Evolutionary conservation across 495 filamentous ascomycete genomes (phyloP).

Genomic region (Hyaloscypha hepaticicola): DNA sequence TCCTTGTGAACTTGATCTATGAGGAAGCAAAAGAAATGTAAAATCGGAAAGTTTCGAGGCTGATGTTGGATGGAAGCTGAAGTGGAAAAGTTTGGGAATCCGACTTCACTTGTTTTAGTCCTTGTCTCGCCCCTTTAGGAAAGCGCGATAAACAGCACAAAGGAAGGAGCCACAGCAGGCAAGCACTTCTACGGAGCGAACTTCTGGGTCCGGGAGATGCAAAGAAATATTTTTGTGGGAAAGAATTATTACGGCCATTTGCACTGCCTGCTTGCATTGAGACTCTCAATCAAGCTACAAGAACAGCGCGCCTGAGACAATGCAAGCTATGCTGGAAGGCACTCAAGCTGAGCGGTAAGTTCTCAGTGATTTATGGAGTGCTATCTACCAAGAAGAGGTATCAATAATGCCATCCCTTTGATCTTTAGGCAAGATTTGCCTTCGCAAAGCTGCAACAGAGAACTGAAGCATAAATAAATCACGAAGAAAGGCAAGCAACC

Average conservation of each 20-base stretch:
- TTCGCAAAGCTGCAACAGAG: too few species aligned
- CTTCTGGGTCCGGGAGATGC: background rate
- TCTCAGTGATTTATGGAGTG: too few species aligned
- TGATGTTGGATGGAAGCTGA: background rate
- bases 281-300: background rate
- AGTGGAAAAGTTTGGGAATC: background rate
- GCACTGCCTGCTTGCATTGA: background rate
- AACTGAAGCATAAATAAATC: too few species aligned
- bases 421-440: too few species aligned
- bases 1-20: constrained; percentile 7
- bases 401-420: too few species aligned
- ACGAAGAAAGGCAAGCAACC: too few species aligned
- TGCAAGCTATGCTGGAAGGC: too few species aligned
- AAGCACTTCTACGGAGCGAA: background rate
- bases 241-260: background rate
- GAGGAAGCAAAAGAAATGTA: constrained; percentile 23
- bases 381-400: too few species aligned
- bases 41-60: background rate
- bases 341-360: too few species aligned
- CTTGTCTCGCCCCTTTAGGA: too few species aligned
- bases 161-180: background rate
- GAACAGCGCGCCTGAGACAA: too few species aligned
- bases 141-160: background rate
- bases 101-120: background rate
- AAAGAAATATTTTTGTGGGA: background rate